A percentile compares a stretch with the other conserved stretches of the same genome.
Evolutionary conservation across 176 grass and related monocot genomes (phyloP).

Genomic region (Secale cereale): DNA sequence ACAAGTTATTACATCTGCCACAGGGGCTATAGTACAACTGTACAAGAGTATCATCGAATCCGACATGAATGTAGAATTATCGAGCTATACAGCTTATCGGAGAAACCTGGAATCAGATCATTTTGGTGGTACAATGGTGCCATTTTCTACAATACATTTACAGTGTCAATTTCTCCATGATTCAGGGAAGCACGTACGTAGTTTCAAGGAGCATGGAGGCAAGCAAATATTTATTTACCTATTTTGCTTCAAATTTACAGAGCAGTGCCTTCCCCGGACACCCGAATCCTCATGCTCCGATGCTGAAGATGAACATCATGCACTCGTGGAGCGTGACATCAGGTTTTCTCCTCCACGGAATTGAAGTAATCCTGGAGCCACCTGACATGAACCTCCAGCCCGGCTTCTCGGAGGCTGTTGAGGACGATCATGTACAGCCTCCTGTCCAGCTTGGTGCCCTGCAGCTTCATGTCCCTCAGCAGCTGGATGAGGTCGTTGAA

Average conservation of each 20-base stretch:
- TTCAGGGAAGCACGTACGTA: constrained; percentile 10
- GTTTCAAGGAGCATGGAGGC: constrained; percentile 9
- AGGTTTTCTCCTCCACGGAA: constrained; percentile 61
- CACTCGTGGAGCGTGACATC: constrained; percentile 9
- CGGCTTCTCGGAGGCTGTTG: constrained; percentile 65
- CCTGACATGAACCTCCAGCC: constrained; percentile 61
- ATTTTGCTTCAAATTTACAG: constrained; percentile 28
- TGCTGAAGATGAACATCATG: constrained; percentile 16
- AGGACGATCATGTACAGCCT: constrained; percentile 62
- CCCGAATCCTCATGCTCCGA: background rate
- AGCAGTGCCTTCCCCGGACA: no score
- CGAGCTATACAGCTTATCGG: constrained; percentile 15
- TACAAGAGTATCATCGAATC: constrained; percentile 32
- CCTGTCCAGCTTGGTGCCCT: constrained; percentile 50
- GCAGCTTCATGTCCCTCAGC: constrained; percentile 51
- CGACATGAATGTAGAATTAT: constrained; percentile 7
- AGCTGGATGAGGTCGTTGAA: constrained; percentile 78
- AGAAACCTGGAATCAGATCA: constrained; percentile 23
- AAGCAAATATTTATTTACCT: constrained; percentile 54
- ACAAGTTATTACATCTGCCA: constrained; percentile 26
- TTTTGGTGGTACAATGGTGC: constrained; percentile 27
- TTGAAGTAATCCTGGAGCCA: constrained; percentile 79
- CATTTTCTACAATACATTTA: constrained; percentile 38
- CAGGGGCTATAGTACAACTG: constrained; percentile 22
- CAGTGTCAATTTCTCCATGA: constrained; percentile 22